A percentile compares a stretch with the other conserved stretches of the same genome.
phyloP scores from a whole-genome alignment of 1,139 yeast genomes.

The Sugiyamaella grinbergsii region DNA sequence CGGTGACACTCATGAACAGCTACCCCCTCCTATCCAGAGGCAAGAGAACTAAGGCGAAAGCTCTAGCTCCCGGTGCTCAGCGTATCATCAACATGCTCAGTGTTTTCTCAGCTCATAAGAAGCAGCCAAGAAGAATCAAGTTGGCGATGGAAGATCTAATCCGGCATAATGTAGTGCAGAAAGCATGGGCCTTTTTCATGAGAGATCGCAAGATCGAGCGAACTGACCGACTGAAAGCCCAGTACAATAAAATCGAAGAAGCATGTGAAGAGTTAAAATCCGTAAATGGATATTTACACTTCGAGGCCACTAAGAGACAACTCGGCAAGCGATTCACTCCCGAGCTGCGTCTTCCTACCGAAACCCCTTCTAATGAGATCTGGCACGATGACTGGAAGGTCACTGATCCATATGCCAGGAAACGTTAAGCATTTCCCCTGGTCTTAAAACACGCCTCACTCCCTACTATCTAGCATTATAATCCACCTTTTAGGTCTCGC shows the following conservation, averaged over 20 bases:
- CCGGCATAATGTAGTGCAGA: conserved; percentile 79
- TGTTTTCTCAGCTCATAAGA: conserved; percentile 81
- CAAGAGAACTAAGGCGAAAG: conserved; percentile 48
- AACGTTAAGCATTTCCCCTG: conserved; percentile 3
- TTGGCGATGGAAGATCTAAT: conserved; percentile 78
- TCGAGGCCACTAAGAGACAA: conserved; percentile 55
- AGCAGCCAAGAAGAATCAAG: conserved; percentile 80
- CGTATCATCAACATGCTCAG: conserved; percentile 60
- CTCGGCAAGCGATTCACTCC: conserved; percentile 47
- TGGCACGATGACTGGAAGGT: conserved; percentile 72
- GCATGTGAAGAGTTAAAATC: conserved; percentile 75
- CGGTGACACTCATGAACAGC: no score
- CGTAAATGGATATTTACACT: conserved; percentile 52
- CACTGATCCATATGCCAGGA: conserved; percentile 23
- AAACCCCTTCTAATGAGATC: conserved; percentile 80
- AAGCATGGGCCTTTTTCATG: conserved; percentile 75
- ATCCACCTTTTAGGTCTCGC: no score
- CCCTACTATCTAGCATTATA: no score
- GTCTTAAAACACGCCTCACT: background rate
- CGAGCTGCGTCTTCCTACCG: conserved; percentile 86
- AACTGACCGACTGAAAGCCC: conserved; percentile 55
- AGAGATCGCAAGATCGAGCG: conserved; percentile 49
- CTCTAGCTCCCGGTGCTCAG: conserved; percentile 61
- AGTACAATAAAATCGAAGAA: conserved; percentile 63
- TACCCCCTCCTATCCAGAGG: conserved; percentile 39